A percentile compares a stretch with the other conserved stretches of the same genome.
phyloP scores from a whole-genome alignment of 2,329 filamentous ascomycete species.

The Trichoderma oligosporum region DNA sequence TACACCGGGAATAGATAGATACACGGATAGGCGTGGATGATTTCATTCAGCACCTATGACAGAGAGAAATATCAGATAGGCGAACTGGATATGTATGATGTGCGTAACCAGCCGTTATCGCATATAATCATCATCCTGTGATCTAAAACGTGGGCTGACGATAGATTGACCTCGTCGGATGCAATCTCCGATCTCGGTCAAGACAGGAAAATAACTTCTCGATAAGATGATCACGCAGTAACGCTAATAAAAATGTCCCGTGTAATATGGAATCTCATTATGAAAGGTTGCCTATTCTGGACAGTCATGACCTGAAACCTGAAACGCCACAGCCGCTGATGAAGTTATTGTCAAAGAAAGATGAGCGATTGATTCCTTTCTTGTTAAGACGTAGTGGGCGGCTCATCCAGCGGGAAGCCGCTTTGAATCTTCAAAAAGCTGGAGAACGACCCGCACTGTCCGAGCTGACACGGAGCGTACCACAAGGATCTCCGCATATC shows the following conservation, averaged over 20 bases:
- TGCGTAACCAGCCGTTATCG: background rate
- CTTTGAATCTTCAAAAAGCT: slow-evolving; percentile 1
- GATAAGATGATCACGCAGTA: background rate
- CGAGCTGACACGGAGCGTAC: slow-evolving; percentile 20
- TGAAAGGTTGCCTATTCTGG: slow-evolving; percentile 2
- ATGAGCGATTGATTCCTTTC: slow-evolving; percentile 11
- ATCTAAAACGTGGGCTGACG: slow-evolving; percentile 2
- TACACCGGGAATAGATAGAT: background rate
- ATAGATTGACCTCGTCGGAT: background rate
- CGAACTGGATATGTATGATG: too few relatives aligned
- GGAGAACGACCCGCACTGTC: slow-evolving; percentile 4
- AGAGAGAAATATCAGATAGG: background rate
- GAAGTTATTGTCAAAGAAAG: background rate
- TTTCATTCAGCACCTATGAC: background rate
- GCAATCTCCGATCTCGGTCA: slow-evolving; percentile 13
- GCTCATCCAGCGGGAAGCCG: slow-evolving; percentile 3
- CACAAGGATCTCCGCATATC: slow-evolving; percentile 20
- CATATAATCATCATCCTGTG: background rate
- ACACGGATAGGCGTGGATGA: background rate
- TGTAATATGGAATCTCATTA: background rate
- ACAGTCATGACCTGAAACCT: background rate
- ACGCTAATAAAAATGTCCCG: too few relatives aligned
- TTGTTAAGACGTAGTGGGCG: slow-evolving; percentile 9
- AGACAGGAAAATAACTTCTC: background rate
- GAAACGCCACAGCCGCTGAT: background rate